Evolutionary conservation across 805 yeast genomes (phyloP), one percentile per base, ranked within the genome.

Genomic region (Jamesozyma gamospora): DNA sequence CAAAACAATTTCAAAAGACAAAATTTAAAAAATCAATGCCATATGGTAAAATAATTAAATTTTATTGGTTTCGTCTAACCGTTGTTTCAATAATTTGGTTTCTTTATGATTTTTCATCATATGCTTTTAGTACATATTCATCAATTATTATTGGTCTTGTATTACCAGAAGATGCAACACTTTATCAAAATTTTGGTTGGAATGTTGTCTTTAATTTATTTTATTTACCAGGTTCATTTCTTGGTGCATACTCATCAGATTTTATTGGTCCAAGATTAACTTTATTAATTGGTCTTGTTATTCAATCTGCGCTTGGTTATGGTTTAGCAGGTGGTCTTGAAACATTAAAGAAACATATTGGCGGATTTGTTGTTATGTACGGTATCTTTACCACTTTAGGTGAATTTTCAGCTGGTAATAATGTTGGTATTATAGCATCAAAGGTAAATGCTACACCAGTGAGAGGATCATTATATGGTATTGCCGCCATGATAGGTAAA

Each of bases 341-440:
- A 25, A 53, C 58, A 21, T 68, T 90, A 50, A 66, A 68, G 44
- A 52, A 72, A 30, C 73, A 79, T 51, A 69, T 85, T 55, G 96
- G 75, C 30, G 90, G 77, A 0, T 85, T 88, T 51, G 82, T 79
- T 36, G 92, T 86, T 33, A 81, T 82, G 24, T 90, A 81, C 56
- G 96, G 96, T 66, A 77, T 90, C 48, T 90, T 86, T 62, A 67
- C 77, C 59, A 70, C 95, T 6, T 69, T 85, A 36, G 96, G 96
- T 53, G 96, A 90, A 63, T 82, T 88, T 62, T 94, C 95, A 25
- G 88, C 94, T 12, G 97, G 96, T 65, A 85, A 87, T 63, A 85
- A 83, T 63, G 81, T 83, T 60, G 96, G 96, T 50, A 65, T 83
- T 41, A 69, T 88, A 46, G 94, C 95, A 16, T 74, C 95, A 32